Evolutionary conservation across 208 protist species (phyloP), one percentile per base, ranked within the genome.

Genomic region (Leishmania aethiopica): DNA sequence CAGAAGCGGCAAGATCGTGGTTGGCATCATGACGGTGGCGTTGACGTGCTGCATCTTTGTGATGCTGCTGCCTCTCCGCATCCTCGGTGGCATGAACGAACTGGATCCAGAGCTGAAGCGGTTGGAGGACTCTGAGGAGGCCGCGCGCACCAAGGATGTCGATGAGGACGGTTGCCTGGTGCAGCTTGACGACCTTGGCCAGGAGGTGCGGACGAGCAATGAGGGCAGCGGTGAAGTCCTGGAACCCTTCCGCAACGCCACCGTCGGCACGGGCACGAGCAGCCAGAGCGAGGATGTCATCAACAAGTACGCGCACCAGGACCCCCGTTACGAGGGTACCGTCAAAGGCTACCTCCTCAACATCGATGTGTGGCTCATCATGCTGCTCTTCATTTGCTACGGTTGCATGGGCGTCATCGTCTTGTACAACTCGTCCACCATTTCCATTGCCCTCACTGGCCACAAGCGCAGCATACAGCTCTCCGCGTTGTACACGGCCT

Each of bases 351-450:
- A 90, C 66, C 78, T 91, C 59, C 74, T 80, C 37, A 74, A 47
- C 19, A 28, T 85, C 25, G 91, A 94, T 53, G 57, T 94, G 19
- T 94, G 87, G 81, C 84, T 94, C 5, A 89, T 94, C 76, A 73
- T 92, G 51, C 70, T 92, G 53, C 82, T 84, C 59, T 91, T 94
- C 66, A 82, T 91, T 13, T 89, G 81, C 62, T 84, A 94, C 66
- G 88, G 89, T 51, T 84, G 78, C 62, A 88, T 91, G 70, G 89
- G 87, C 32, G 70, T 66, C 66, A 86, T 94, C n/a, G 88, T 94
- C 45, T 90, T 94, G 86, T 94, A 92, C 89, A 94, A 94, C 78
- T 76, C 84, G 42, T 85, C 83, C 78, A 94, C 89, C 75, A 93
- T 94, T 67, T 94, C 84, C 77, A 83, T 93, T 70, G 91, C 91